These are phyloP conservation scores for Dothistroma septosporum DNA, from an alignment of 2,329 filamentous ascomycete genomes.

Conservation along the genomic window DNA sequence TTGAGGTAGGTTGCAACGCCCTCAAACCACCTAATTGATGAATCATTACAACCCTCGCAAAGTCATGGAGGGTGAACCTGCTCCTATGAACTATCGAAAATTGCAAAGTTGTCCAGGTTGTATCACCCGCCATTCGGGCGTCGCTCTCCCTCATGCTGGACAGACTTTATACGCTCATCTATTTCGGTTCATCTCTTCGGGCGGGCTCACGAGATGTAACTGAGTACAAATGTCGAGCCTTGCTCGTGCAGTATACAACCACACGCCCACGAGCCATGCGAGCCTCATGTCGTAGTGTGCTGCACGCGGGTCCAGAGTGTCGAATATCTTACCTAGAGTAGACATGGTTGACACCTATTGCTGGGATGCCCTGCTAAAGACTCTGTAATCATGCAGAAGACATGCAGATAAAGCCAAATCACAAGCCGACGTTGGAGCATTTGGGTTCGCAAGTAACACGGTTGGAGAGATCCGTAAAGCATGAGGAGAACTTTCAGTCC, in stretches of 20 bases:
- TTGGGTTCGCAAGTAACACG: neutral
- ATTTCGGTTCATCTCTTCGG: neutral
- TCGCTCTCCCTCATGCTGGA: neutral
- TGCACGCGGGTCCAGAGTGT: neutral
- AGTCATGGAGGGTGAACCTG: neutral
- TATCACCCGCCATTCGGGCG: neutral
- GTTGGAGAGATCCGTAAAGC: neutral
- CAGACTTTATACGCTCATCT: neutral
- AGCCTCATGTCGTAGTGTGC: neutral
- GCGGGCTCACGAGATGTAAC: too few species aligned
- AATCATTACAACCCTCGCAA: neutral
- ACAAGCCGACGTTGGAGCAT: conserved; percentile 1
- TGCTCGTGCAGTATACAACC: conserved; percentile 4
- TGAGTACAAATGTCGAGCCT: neutral
- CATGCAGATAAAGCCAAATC: neutral
- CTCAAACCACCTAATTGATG: too few species aligned
- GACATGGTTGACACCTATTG: conserved; percentile 1
- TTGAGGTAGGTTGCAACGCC: neutral
- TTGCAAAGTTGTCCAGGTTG: neutral
- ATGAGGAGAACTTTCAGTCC: neutral
- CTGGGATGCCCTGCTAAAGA: conserved; percentile 4
- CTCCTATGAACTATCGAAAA: neutral
- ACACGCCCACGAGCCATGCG: neutral
- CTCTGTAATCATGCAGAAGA: neutral
- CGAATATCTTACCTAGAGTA: neutral